phyloP scores from a whole-genome alignment of 305 asterid genomes.

The Nicotiana rustica region DNA sequence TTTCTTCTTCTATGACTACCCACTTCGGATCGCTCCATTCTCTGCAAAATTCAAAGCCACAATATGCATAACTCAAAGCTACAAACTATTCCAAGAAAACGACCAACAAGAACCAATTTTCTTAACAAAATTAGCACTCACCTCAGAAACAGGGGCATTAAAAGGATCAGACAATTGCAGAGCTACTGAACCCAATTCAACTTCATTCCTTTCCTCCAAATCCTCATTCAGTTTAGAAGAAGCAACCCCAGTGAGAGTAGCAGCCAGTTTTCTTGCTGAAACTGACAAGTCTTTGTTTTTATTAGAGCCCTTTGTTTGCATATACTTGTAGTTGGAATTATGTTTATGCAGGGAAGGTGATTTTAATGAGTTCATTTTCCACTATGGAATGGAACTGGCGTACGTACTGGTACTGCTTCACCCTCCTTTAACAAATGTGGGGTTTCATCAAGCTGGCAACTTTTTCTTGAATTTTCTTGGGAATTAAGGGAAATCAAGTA shows the following conservation, averaged over 20 bases:
- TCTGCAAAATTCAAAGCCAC: conserved; percentile 45
- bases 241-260: conserved; percentile 58
- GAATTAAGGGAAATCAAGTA: background rate
- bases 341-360: background rate
- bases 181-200: conserved; percentile 57
- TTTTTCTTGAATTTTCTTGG: background rate
- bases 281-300: conserved; percentile 56
- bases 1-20: conserved; percentile 58
- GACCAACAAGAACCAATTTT: background rate
- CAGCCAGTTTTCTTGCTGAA: conserved; percentile 79
- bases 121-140: conserved; percentile 45
- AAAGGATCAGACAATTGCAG: conserved; percentile 56
- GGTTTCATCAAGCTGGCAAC: no score
- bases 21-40: conserved; percentile 50
- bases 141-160: conserved; percentile 67
- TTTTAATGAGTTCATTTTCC: conserved; percentile 26
- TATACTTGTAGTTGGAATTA: background rate
- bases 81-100: background rate
- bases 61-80: conserved; percentile 21
- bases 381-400: no score
- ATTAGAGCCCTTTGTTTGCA: conserved; percentile 42
- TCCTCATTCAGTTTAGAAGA: conserved; percentile 54
- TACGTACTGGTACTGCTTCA: no score
- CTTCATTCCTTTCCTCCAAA: conserved; percentile 53
- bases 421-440: background rate